Evolutionary conservation across 139 green algal species (phyloP).

Genomic region (Chlorella sp.): DNA sequence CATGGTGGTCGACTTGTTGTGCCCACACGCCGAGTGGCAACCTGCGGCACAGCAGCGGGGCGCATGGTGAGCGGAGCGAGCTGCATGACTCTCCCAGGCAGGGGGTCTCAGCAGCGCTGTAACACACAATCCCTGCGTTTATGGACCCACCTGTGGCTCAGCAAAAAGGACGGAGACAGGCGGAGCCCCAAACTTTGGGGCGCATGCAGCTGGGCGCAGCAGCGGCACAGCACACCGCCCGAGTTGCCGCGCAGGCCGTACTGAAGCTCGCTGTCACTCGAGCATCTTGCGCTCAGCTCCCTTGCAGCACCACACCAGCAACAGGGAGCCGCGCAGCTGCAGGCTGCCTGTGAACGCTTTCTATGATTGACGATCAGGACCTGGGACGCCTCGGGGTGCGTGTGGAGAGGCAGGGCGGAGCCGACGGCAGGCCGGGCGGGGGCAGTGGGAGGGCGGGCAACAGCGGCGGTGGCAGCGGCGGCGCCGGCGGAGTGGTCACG

Average conservation of each 20-base stretch:
- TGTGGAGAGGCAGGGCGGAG: neutral
- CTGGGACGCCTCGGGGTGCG: constrained; percentile 70
- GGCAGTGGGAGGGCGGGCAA: neutral
- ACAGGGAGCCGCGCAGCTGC: too few relatives aligned
- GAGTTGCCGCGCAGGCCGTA: neutral
- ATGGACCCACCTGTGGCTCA: neutral
- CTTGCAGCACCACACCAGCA: neutral
- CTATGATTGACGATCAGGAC: constrained; percentile 72
- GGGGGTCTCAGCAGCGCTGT: neutral
- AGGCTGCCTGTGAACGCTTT: neutral
- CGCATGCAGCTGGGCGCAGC: neutral
- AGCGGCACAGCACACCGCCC: neutral
- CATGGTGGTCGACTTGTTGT: constrained; percentile 70
- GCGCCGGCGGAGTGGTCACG: neutral
- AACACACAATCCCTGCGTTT: too few relatives aligned
- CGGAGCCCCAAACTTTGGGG: neutral
- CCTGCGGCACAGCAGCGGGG: neutral
- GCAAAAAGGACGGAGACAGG: constrained; percentile 20
- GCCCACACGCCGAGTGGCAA: constrained; percentile 12
- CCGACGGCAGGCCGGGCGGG: neutral
- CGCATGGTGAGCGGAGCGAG: neutral
- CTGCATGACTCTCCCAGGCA: neutral
- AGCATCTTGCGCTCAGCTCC: neutral
- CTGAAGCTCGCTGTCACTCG: neutral
- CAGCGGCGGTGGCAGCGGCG: neutral